Percentiles rank a stretch among this genome's conserved stretches.
Evolutionary conservation across 768 basidiomycete species (phyloP).

Genomic region (Psilocybe sp.): DNA sequence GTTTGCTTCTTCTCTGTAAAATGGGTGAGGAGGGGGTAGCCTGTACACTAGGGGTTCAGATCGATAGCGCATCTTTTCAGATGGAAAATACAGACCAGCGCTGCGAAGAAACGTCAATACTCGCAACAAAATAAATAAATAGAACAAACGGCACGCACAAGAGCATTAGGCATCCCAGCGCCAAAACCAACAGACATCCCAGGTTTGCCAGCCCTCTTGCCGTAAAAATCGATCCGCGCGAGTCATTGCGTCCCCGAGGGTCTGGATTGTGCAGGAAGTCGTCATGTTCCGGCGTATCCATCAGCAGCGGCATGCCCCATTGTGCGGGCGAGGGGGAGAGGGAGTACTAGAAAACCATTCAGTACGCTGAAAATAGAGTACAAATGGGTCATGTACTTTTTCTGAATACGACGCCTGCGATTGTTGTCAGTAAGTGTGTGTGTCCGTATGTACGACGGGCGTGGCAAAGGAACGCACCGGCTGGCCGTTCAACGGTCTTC

Average conservation of each 20-base stretch:
- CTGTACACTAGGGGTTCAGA: constrained; percentile 18
- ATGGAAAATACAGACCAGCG: constrained; percentile 1
- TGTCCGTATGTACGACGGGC: no score
- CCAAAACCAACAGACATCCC: constrained; percentile 60
- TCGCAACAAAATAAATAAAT: background rate
- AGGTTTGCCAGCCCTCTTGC: constrained; percentile 61
- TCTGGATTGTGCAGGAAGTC: constrained; percentile 65
- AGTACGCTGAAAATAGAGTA: background rate
- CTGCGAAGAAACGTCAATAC: background rate
- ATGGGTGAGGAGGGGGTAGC: constrained; percentile 51
- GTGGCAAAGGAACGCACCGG: no score
- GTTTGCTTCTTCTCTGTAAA: constrained; percentile 37
- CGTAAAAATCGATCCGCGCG: constrained; percentile 59
- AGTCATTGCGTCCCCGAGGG: constrained; percentile 50
- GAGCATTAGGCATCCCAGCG: constrained; percentile 38
- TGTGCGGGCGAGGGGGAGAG: constrained; percentile 43
- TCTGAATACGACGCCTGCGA: constrained; percentile 27
- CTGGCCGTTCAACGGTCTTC: no score
- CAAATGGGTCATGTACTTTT: constrained; percentile 18
- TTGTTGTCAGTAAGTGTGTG: no score
- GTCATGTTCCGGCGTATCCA: constrained; percentile 51
- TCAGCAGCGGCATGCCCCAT: constrained; percentile 44
- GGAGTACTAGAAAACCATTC: constrained; percentile 25
- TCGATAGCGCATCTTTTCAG: background rate
- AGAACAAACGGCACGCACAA: constrained; percentile 43